phyloP scores from a whole-genome alignment of 768 basidiomycete species.

The Scleroderma citrinum region DNA sequence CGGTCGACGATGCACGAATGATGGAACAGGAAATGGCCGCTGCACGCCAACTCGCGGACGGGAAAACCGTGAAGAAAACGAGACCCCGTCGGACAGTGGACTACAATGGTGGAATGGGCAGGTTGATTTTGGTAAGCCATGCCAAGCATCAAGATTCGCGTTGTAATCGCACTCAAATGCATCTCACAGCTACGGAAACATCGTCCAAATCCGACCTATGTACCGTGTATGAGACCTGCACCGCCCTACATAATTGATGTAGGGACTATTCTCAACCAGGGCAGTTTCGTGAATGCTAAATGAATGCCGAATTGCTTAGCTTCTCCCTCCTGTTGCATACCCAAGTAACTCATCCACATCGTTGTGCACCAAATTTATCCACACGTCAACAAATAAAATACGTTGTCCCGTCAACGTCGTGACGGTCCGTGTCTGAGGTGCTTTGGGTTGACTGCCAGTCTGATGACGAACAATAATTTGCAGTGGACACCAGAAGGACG shows the following conservation, averaged over 20 bases:
- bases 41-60: constrained; percentile 66
- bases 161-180: no score
- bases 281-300: constrained; percentile 17
- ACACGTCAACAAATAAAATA: constrained; percentile 98
- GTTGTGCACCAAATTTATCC: constrained; percentile 93
- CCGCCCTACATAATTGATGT: constrained; percentile 90
- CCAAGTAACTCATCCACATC: constrained; percentile 89
- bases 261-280: constrained; percentile 26
- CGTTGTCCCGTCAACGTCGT: constrained; percentile 96
- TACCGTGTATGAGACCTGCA: constrained; percentile 73
- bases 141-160: background rate
- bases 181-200: constrained; percentile 68
- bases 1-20: constrained; percentile 67
- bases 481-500: constrained; percentile 98
- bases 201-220: constrained; percentile 72
- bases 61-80: constrained; percentile 84
- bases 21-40: constrained; percentile 77
- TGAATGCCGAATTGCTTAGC: constrained; percentile 41
- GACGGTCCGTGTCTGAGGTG: constrained; percentile 51
- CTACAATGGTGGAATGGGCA: constrained; percentile 82
- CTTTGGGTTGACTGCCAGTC: background rate
- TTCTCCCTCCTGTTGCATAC: constrained; percentile 92
- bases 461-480: constrained; percentile 2
- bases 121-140: constrained; percentile 75
- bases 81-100: constrained; percentile 92